Conservation (phyloP, 805 yeast genomes). For the Saturnispora galanensis region DNA sequence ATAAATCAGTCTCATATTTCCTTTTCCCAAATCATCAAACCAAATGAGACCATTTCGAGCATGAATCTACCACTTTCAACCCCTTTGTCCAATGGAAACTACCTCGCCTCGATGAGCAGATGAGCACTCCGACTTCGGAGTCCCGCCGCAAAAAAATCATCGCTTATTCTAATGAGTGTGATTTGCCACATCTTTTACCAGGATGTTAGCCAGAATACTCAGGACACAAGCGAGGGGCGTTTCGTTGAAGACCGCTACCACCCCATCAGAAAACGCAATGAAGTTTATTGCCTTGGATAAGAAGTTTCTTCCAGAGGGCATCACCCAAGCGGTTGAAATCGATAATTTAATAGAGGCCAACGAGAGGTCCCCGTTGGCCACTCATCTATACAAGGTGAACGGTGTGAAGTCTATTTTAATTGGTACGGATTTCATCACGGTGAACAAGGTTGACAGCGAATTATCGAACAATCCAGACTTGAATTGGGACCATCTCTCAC, state of each 20-base stretch:
- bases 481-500: constrained; percentile 24
- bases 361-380: constrained; percentile 54
- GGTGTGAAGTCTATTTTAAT: constrained; percentile 66
- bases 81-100: no score
- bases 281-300: constrained; percentile 47
- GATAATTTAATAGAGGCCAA: constrained; percentile 44
- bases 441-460: constrained; percentile 40
- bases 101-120: no score
- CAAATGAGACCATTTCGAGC: no score
- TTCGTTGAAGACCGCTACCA: constrained; percentile 37
- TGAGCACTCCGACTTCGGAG: no score
- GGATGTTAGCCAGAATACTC: background rate
- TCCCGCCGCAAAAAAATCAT: no score
- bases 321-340: constrained; percentile 39
- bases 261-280: constrained; percentile 71
- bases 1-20: no score
- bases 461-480: constrained; percentile 27
- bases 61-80: no score
- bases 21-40: no score
- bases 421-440: constrained; percentile 65
- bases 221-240: background rate
- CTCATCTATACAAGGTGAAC: constrained; percentile 45
- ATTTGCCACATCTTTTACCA: background rate
- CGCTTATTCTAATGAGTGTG: background rate
- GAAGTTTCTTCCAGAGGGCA: constrained; percentile 35